These are phyloP conservation scores for Luffa aegyptiaca DNA, from an alignment of 306 rosid species.

Conservation along the genomic window DNA sequence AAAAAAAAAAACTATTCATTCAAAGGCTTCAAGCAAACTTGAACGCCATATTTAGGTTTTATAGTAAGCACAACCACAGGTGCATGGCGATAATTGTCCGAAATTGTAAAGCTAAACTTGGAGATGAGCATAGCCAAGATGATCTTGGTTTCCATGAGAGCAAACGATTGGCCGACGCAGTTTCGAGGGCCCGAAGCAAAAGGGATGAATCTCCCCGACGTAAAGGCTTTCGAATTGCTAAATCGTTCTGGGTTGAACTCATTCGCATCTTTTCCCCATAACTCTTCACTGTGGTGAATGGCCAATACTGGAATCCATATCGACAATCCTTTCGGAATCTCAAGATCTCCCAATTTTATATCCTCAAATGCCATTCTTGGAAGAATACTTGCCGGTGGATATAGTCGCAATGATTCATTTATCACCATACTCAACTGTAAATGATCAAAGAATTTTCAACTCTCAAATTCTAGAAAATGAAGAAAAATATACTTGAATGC, in stretches of 20 bases:
- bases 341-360: conserved; percentile 64
- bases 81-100: conserved; percentile 71
- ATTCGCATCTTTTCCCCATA: conserved; percentile 94
- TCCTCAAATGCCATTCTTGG: conserved; percentile 96
- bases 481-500: too few species aligned
- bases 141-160: conserved; percentile 87
- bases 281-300: conserved; percentile 72
- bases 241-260: conserved; percentile 86
- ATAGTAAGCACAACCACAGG: conserved; percentile 79
- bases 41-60: conserved; percentile 88
- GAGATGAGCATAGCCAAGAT: conserved; percentile 82
- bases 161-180: conserved; percentile 88
- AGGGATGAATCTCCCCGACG: conserved; percentile 68
- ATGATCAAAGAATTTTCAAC: too few species aligned
- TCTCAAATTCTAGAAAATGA: too few species aligned
- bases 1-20: not conserved
- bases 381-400: conserved; percentile 86
- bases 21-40: conserved; percentile 65
- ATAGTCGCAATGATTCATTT: conserved; percentile 75
- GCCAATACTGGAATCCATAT: conserved; percentile 96
- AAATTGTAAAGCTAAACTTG: conserved; percentile 47
- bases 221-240: conserved; percentile 49
- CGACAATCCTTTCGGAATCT: conserved; percentile 82
- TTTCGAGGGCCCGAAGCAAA: conserved; percentile 86
- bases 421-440: conserved; percentile 82